Evolutionary conservation across 306 rosid species (phyloP), one percentile per base, ranked within the genome.

Genomic region (Prunus davidiana): DNA sequence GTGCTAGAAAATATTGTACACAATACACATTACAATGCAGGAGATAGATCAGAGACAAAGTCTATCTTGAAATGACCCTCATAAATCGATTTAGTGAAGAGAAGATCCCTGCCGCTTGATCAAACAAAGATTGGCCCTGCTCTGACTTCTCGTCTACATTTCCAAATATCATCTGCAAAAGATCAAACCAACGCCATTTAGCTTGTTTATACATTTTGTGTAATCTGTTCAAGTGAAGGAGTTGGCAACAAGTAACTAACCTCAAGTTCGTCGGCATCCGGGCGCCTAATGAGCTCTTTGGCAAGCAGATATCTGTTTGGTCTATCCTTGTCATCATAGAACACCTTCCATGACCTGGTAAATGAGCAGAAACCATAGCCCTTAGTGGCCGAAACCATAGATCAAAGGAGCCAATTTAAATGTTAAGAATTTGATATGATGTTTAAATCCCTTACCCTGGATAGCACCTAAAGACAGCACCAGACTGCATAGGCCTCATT

Each of bases 401-500:
- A 19, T 30, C 8, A 3, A 30, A 32, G 64, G 12, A 2, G 43
- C n/a, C 55, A 28, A 72, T 41, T 27, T 15, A 57, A 5, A 54
- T 30, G 12, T 54, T 34, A 11, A n/a, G 49, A 54, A 6, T n/a
- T 55, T 28, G 13, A 55, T 34, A 12, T 2, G 12, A 50, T 50
- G 50, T 18, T 32, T 41, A 50, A 72, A 58, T 74, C 24, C 65
- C 89, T 82, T 90, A 95, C 98, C 93, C 96, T 27, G 97, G 98
- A 88, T 90, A 95, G 77, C 90, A 87, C 82, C 98, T 89, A 75
- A 95, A 92, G 72, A 92, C 85, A 76, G 98, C 98, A 73, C 97
- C 98, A 49, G 87, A 78, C 83, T 96, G 88, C 81, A 95, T 80
- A 57, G 97, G 98, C 85, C 97, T 90, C 97, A 95, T 95, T 62